Evolutionary conservation across 441 rosid genomes (phyloP).

Genomic region (Pelargonium myrrhifolium): DNA sequence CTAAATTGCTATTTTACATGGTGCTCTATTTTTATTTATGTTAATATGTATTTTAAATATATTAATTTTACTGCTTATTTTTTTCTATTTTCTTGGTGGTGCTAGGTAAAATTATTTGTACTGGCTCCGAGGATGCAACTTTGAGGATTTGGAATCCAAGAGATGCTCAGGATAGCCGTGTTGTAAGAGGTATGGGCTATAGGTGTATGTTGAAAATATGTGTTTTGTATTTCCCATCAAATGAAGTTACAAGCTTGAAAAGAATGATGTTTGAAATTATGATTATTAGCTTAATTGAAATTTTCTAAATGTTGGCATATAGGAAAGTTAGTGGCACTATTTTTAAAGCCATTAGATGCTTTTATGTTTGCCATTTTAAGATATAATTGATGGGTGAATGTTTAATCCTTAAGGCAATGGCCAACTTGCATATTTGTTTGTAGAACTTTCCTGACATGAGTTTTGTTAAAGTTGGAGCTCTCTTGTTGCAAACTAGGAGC

Average conservation of each 20-base stretch:
- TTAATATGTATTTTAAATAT: not conserved
- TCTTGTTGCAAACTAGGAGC: too few species aligned
- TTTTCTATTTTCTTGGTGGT: slow-evolving; percentile 15
- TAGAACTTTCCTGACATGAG: too few species aligned
- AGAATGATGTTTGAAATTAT: too few species aligned
- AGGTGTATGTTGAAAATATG: not conserved
- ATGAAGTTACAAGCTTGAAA: not conserved
- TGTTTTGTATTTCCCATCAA: slow-evolving; percentile 7
- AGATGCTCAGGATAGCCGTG: slow-evolving; percentile 63
- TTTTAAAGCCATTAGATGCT: too few species aligned
- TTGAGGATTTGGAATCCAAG: slow-evolving; percentile 85
- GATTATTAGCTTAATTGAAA: too few species aligned
- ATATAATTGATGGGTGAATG: too few species aligned
- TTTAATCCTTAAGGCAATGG: too few species aligned
- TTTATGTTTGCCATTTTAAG: too few species aligned
- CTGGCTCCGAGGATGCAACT: slow-evolving; percentile 89
- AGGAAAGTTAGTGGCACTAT: too few species aligned
- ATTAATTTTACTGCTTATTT: not conserved
- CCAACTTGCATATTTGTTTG: too few species aligned
- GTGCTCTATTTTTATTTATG: not conserved
- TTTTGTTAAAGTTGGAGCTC: too few species aligned
- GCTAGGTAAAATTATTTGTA: slow-evolving; percentile 73
- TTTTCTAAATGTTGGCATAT: too few species aligned
- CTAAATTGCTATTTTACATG: not conserved
- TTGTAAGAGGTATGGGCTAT: slow-evolving; percentile 49